These are phyloP conservation scores for Penicillium riverlandense DNA, from an alignment of 495 filamentous ascomycete species.

Conservation along the genomic window DNA sequence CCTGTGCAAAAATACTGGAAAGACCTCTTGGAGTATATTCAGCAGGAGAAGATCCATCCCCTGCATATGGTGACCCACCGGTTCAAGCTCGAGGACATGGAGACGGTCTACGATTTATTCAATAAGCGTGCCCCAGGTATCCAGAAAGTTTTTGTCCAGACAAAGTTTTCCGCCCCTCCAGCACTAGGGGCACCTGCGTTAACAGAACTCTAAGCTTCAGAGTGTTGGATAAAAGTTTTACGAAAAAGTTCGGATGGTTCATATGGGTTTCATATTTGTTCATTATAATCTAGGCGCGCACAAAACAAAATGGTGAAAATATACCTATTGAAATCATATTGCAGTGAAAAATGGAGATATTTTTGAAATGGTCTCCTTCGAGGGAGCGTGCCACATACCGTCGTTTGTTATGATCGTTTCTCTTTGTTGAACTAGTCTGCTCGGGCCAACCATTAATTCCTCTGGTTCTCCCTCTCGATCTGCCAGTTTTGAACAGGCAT, in stretches of 20 bases:
- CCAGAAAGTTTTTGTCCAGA: constrained; percentile 63
- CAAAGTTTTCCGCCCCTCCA: constrained; percentile 50
- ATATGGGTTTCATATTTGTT: neutral
- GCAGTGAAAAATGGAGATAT: neutral
- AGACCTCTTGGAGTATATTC: constrained; percentile 60
- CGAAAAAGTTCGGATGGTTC: neutral
- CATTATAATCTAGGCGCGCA: neutral
- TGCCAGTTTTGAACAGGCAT: too few relatives aligned
- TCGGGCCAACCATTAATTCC: too few relatives aligned
- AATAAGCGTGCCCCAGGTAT: constrained; percentile 58
- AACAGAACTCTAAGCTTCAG: constrained; percentile 17
- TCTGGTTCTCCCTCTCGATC: too few relatives aligned
- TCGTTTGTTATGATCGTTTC: neutral
- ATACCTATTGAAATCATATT: neutral
- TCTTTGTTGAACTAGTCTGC: too few relatives aligned
- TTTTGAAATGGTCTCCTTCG: neutral
- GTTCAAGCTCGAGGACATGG: constrained; percentile 63
- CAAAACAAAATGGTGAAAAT: neutral
- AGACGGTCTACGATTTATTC: constrained; percentile 60
- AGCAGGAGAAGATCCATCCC: constrained; percentile 65
- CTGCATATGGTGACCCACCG: constrained; percentile 75
- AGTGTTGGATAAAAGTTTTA: neutral
- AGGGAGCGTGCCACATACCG: neutral
- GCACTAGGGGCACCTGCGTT: constrained; percentile 43
- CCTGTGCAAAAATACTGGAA: constrained; percentile 83